Conservation (phyloP, 306 rosid species). For the Lathyrus oleraceus region DNA sequence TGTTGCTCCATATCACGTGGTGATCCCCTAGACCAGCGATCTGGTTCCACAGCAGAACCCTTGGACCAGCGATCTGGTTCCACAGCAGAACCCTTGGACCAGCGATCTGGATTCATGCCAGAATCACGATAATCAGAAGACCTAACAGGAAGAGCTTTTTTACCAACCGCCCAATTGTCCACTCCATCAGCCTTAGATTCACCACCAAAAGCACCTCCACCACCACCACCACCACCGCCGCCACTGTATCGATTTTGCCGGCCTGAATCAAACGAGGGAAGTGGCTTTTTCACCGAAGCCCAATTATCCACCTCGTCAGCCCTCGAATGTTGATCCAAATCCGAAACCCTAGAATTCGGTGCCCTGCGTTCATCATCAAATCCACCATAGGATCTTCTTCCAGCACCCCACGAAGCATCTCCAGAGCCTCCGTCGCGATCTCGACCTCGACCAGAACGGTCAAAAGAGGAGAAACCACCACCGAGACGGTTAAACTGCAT, state of each 20-base stretch:
- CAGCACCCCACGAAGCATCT: conserved; percentile 83
- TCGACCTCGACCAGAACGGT: conserved; percentile 44
- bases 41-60: conserved; percentile 57
- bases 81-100: conserved; percentile 54
- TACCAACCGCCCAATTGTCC: conserved; percentile 75
- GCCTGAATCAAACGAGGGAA: conserved; percentile 66
- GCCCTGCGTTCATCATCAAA: conserved; percentile 86
- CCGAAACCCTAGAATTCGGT: conserved; percentile 81
- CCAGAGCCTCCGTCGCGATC: conserved; percentile 61
- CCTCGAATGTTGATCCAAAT: conserved; percentile 83
- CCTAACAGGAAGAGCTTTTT: conserved; percentile 60
- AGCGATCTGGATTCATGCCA: conserved; percentile 68
- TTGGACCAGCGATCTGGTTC: conserved; percentile 82
- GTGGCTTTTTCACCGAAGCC: conserved; percentile 64
- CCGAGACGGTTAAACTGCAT: conserved; percentile 64
- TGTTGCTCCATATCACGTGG: conserved; percentile 44
- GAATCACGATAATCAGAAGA: conserved; percentile 72
- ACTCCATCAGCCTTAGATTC: conserved; percentile 81
- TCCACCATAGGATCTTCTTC: conserved; percentile 81
- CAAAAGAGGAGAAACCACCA: conserved; percentile 72
- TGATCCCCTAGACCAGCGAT: conserved; percentile 65
- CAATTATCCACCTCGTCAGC: conserved; percentile 97
- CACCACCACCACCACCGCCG: conserved; percentile 33
- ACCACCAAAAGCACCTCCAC: conserved; percentile 49
- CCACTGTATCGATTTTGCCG: conserved; percentile 64